phyloP scores from a whole-genome alignment of 139 green algal species.

The Micractinium sp. region DNA sequence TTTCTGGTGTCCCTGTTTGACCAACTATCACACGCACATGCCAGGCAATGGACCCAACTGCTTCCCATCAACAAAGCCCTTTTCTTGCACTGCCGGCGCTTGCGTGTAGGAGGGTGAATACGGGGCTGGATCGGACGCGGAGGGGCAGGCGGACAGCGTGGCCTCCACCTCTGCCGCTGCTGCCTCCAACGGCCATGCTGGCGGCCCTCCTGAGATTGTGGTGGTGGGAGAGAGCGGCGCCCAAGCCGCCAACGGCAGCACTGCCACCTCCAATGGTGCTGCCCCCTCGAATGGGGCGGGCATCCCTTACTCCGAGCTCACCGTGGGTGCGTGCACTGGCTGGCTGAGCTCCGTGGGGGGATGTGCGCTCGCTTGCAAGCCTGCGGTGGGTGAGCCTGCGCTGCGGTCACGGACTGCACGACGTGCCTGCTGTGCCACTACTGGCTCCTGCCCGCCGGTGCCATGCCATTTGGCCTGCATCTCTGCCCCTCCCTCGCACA shows the following conservation, averaged over 20 bases:
- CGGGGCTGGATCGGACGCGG: background rate
- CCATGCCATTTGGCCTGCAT: background rate
- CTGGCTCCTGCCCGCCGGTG: too few species aligned
- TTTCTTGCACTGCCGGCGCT: too few species aligned
- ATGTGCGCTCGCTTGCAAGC: background rate
- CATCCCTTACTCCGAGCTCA: constrained; percentile 34
- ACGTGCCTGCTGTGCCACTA: too few species aligned
- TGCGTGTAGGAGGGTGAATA: background rate
- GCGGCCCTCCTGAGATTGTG: background rate
- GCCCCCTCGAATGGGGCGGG: background rate
- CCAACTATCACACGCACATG: too few species aligned
- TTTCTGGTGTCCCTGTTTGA: too few species aligned
- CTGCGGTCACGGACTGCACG: background rate
- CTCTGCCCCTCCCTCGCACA: too few species aligned
- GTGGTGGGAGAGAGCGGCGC: background rate
- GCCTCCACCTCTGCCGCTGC: background rate
- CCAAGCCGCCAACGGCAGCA: background rate
- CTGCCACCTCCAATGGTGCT: background rate
- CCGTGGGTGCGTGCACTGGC: constrained; percentile 10
- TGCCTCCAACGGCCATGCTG: background rate
- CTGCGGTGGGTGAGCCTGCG: background rate
- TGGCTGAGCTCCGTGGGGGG: too few species aligned
- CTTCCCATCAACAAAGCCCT: too few species aligned
- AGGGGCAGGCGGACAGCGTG: background rate
- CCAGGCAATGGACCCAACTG: too few species aligned